Base-by-base conservation (phyloP, 495 filamentous ascomycete species). In the Hypoxylon lenormandii region DNA sequence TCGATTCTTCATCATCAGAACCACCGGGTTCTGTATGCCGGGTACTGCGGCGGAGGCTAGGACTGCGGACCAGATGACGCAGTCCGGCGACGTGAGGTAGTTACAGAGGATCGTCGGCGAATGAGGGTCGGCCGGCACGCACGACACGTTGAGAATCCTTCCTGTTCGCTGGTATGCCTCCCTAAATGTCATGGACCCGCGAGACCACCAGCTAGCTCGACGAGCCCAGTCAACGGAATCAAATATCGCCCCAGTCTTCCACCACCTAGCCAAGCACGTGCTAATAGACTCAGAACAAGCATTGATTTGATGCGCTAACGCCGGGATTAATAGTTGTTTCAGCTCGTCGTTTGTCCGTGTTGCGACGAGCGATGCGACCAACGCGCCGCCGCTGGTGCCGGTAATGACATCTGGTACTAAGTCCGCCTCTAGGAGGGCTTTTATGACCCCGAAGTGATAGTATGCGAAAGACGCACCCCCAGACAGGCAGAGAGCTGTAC, bases 61-160 rank as follows among this genome's bases (percentile, higher is more conserved):
- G 6, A 97, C 94, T 11, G 96, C 96, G 21, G 91, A 95, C 94
- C 96, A 98, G 61, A 98, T 96, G 48, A 97, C 96, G 72, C 96
- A 98, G 81, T 98, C 92, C 0, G 96, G 96, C 10, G 88, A 89
- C 3, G 95, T 98, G 22, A 97, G 83, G 75, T 97, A 97, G 80
- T 98, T 98, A 59, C 90, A 89, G 12, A 98, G 83, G 56, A 97
- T 94, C 11, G 91, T 92, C 1, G 93, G 94, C 28, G 90, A 92
- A 78, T 98, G 92, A 33, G 95, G 96, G 76, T 98, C 95, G 1
- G 93, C 93, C 2, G 95, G 96, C n/a, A 98, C 91, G 79, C 95
- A 98, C 21, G 91, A 91, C 33, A 98, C 93, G 75, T 98, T 98
- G 60, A 98, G 82, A 60, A 98, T 94, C 18, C 95, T 88, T 0